Conservation (phyloP, 176 grass and related monocot species). For the Metroxylon sagu region DNA sequence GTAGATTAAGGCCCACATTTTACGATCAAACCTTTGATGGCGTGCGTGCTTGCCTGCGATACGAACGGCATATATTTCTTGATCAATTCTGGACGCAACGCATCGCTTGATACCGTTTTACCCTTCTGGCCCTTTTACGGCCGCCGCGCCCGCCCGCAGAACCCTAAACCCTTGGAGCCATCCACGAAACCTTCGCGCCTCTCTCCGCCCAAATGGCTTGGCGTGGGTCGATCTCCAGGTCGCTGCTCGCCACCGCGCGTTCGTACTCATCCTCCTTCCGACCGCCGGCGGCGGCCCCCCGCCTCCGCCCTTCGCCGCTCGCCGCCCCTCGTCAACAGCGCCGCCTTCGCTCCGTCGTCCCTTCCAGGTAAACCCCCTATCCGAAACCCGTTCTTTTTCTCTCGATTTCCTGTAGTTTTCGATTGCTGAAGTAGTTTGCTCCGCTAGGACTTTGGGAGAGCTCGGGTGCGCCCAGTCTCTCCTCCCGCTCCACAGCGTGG, state of each 20-base stretch:
- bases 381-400: neutral
- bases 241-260: conserved; percentile 40
- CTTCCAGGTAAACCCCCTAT: conserved; percentile 35
- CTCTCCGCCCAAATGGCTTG: conserved; percentile 43
- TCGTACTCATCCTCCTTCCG: conserved; percentile 8
- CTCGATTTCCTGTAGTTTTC: neutral
- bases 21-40: too few relatives aligned
- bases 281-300: conserved; percentile 11
- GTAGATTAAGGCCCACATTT: too few relatives aligned
- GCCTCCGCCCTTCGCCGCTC: conserved; percentile 16
- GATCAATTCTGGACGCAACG: too few relatives aligned
- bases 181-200: too few relatives aligned
- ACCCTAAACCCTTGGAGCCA: too few relatives aligned
- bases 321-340: conserved; percentile 21
- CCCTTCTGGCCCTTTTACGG: too few relatives aligned
- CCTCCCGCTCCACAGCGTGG: conserved; percentile 33
- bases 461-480: conserved; percentile 38
- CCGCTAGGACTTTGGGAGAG: conserved; percentile 45
- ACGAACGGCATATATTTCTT: too few relatives aligned
- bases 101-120: too few relatives aligned
- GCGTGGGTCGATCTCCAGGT: conserved; percentile 55
- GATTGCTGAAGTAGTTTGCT: neutral
- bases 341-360: conserved; percentile 23
- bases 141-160: too few relatives aligned
- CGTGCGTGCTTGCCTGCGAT: too few relatives aligned